phyloP scores from a whole-genome alignment of 805 yeast genomes.

The Yarrowia sp. region DNA sequence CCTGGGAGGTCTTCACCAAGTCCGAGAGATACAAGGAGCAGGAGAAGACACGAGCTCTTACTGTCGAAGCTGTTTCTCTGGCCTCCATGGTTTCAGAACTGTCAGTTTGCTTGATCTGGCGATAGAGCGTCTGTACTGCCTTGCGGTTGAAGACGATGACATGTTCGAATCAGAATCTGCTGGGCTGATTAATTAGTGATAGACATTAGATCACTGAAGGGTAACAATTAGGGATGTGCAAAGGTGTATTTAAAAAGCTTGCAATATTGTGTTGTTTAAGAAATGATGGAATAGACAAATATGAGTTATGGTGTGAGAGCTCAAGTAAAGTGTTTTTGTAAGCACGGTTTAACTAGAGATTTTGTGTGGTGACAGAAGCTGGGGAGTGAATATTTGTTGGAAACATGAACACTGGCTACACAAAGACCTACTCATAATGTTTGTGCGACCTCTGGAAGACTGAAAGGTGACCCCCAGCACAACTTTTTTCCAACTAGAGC shows the following conservation, averaged over 20 bases:
- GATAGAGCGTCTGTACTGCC: slow-evolving; percentile 9
- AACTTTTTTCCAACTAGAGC: too few relatives aligned
- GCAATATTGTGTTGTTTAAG: neutral
- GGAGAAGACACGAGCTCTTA: slow-evolving; percentile 5
- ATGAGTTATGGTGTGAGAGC: too few relatives aligned
- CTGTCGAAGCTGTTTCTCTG: slow-evolving; percentile 22
- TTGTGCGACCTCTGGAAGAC: too few relatives aligned
- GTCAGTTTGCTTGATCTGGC: too few relatives aligned
- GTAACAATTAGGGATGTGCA: neutral
- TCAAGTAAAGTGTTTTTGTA: too few relatives aligned
- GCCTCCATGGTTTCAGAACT: slow-evolving; percentile 18
- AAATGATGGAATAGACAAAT: neutral
- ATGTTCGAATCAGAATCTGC: slow-evolving; percentile 3
- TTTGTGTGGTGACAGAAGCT: too few relatives aligned
- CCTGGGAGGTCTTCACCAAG: slow-evolving; percentile 57
- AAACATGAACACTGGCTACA: too few relatives aligned
- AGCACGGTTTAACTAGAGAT: too few relatives aligned
- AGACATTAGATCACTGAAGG: neutral
- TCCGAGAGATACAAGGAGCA: slow-evolving; percentile 41
- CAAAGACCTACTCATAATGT: too few relatives aligned
- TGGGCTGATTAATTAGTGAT: neutral
- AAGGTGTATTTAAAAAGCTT: slow-evolving; percentile 11
- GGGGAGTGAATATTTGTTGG: too few relatives aligned
- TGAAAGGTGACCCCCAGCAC: too few relatives aligned
- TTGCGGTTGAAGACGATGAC: too few relatives aligned